Conservation (phyloP, 2,329 filamentous ascomycete species). For the Samsoniella hepiali region DNA sequence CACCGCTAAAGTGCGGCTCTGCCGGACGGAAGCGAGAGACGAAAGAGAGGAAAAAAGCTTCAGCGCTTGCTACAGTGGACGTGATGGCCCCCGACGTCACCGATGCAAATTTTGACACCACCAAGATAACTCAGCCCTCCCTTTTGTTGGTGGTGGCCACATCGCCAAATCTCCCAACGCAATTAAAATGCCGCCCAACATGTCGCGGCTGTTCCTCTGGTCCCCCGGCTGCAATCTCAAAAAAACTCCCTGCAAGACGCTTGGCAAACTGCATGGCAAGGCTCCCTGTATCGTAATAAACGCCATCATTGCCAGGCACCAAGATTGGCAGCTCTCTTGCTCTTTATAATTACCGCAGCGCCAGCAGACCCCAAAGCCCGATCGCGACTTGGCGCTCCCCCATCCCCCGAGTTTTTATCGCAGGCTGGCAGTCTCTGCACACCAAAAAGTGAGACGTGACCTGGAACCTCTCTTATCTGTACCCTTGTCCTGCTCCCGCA, state of each 20-base stretch:
- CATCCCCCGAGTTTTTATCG: constrained; percentile 15
- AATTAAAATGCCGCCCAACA: constrained; percentile 10
- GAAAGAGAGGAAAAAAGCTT: background rate
- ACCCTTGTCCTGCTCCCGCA: background rate
- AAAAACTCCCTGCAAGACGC: background rate
- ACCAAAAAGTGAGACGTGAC: background rate
- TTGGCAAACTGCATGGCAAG: background rate
- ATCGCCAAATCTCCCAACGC: constrained; percentile 16
- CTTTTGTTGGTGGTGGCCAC: constrained; percentile 6
- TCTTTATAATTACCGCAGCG: background rate
- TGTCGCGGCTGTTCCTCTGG: background rate
- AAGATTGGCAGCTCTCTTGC: background rate
- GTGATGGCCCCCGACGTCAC: background rate
- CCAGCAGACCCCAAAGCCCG: background rate
- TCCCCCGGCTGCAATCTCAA: background rate
- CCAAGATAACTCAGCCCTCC: background rate
- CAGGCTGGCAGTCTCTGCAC: background rate
- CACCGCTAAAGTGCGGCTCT: constrained; percentile 9
- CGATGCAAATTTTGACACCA: constrained; percentile 12
- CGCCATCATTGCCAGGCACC: background rate
- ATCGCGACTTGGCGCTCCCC: background rate
- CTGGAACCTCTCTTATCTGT: constrained; percentile 4
- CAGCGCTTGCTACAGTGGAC: background rate
- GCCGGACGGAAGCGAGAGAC: background rate
- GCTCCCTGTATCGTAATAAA: background rate